Percentiles rank a stretch among this genome's conserved stretches.
Evolutionary conservation across 2,329 filamentous ascomycete species (phyloP).

Genomic region (Fusarium cyanostomum): DNA sequence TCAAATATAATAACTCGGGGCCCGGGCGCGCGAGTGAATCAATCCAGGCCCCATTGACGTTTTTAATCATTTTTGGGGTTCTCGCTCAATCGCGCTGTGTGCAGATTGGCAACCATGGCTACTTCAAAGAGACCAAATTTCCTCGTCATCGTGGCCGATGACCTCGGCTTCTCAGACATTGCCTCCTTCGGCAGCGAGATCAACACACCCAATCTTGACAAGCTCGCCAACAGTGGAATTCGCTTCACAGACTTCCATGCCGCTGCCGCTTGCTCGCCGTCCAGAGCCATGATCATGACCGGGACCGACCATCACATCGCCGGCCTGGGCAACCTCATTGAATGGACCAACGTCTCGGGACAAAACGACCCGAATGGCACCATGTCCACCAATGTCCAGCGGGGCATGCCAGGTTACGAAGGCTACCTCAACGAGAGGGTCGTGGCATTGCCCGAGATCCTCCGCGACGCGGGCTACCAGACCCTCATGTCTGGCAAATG

Average conservation of each 20-base stretch:
- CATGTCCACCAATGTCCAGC: conserved; percentile 25
- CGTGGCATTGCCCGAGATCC: conserved; percentile 61
- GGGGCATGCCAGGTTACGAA: conserved; percentile 50
- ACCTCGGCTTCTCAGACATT: conserved; percentile 64
- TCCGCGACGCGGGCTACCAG: conserved; percentile 65
- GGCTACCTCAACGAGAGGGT: conserved; percentile 66
- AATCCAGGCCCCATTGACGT: neutral
- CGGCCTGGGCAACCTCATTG: conserved; percentile 52
- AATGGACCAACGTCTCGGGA: conserved; percentile 48
- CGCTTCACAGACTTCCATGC: conserved; percentile 72
- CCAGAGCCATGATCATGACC: conserved; percentile 71
- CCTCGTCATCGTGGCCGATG: conserved; percentile 13
- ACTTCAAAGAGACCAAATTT: conserved; percentile 46
- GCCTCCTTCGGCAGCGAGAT: conserved; percentile 69
- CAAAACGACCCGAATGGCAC: conserved; percentile 20
- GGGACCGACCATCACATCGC: conserved; percentile 54
- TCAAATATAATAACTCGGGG: neutral
- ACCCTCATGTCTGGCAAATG: conserved; percentile 65
- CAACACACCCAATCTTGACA: conserved; percentile 67
- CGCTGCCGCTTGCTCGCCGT: conserved; percentile 70
- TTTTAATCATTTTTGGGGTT: accelerated
- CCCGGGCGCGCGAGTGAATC: too few species aligned
- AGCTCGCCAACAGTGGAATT: conserved; percentile 59
- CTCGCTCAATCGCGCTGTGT: neutral
- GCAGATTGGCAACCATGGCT: conserved; percentile 23